Conservation (phyloP, 192 early-diverging fungal genomes). For the Entrophospora sp. region DNA sequence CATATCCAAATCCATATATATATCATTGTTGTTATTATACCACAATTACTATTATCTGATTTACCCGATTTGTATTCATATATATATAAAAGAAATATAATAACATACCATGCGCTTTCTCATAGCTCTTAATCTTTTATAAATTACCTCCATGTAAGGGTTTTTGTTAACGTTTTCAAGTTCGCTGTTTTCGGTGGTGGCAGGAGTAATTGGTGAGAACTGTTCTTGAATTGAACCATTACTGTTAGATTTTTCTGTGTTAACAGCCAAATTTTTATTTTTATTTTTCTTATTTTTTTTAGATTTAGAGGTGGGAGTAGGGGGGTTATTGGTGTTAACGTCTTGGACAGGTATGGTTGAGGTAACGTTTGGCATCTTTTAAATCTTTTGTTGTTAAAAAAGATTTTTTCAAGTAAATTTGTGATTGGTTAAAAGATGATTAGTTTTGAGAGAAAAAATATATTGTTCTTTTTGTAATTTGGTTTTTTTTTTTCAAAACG, state of each 20-base stretch:
- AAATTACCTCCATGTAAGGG: conserved; percentile 14
- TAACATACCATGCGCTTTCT: background rate
- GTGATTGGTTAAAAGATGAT: too few relatives aligned
- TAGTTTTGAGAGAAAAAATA: too few relatives aligned
- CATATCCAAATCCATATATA: background rate
- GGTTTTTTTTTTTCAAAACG: too few relatives aligned
- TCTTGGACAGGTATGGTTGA: too few relatives aligned
- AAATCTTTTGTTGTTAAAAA: too few relatives aligned
- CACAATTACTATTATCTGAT: background rate
- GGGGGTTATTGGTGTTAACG: too few relatives aligned
- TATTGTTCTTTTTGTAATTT: too few relatives aligned
- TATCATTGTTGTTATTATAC: background rate
- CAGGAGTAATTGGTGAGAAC: background rate
- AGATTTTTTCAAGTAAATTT: too few relatives aligned
- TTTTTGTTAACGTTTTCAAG: conserved; percentile 17
- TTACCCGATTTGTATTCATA: background rate
- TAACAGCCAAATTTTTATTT: background rate
- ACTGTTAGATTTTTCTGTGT: background rate
- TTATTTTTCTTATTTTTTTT: background rate
- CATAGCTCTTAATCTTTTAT: background rate
- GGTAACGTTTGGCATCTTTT: too few relatives aligned
- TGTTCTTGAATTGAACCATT: background rate
- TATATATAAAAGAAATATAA: background rate
- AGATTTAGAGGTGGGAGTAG: too few relatives aligned
- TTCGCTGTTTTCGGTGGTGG: background rate